A percentile compares a stretch with the other conserved stretches of the same genome.
Conservation (phyloP, 495 filamentous ascomycete species). For the Lichina pygmaea region DNA sequence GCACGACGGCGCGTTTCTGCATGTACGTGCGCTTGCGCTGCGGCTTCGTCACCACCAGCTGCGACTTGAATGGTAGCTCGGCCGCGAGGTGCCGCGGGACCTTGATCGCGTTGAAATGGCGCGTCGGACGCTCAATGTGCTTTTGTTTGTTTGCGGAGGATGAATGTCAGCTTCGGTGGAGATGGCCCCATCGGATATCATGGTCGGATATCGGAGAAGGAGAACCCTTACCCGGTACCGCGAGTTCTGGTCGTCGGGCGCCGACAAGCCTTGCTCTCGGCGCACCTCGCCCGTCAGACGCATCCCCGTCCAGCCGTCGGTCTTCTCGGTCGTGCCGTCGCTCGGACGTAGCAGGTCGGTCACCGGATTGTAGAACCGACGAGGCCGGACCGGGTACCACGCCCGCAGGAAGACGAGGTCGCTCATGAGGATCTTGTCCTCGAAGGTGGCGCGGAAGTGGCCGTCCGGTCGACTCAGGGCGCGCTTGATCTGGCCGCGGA, state of each 20-base stretch:
- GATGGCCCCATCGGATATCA: neutral
- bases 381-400: constrained; percentile 88
- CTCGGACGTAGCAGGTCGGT: constrained; percentile 49
- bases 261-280: constrained; percentile 41
- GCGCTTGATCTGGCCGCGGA: constrained; percentile 88
- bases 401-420: constrained; percentile 89
- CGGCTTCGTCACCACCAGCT: constrained; percentile 56
- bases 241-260: constrained; percentile 53
- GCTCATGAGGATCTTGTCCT: constrained; percentile 90
- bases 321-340: constrained; percentile 11
- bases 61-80: constrained; percentile 75
- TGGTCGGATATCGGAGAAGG: neutral
- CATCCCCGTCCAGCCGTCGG: constrained; percentile 58
- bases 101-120: constrained; percentile 83
- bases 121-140: constrained; percentile 46
- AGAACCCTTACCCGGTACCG: constrained; percentile 27
- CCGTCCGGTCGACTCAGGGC: constrained; percentile 79
- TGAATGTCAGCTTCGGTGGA: neutral
- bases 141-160: neutral
- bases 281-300: constrained; percentile 85
- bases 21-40: constrained; percentile 68
- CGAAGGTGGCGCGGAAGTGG: constrained; percentile 84
- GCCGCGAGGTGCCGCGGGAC: constrained; percentile 66
- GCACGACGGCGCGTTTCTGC: constrained; percentile 77
- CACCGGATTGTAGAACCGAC: constrained; percentile 88